Evolutionary conservation across 108 stramenopile genomes (phyloP).

Genomic region (Aurantiochytrium sp.): DNA sequence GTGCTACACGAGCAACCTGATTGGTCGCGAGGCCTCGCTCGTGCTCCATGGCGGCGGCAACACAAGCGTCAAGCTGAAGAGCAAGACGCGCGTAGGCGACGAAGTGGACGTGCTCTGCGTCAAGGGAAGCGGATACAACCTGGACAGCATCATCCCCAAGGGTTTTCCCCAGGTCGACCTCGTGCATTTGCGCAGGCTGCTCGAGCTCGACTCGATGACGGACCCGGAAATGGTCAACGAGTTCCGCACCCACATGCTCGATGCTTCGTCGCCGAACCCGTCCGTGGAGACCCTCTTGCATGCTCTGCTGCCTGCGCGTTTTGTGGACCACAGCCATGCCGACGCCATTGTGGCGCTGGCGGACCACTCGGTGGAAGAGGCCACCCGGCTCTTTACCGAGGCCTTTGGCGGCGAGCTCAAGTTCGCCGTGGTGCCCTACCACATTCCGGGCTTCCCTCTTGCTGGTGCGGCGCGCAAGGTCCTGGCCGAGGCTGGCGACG

Average conservation of each 20-base stretch:
- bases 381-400: not conserved
- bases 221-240: constrained; percentile 21
- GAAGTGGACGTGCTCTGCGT: constrained; percentile 10
- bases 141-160: constrained; percentile 13
- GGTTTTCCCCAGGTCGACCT: constrained; percentile 12
- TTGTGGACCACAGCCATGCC: constrained; percentile 22
- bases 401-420: not conserved
- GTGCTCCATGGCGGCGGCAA: constrained; percentile 20
- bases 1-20: constrained; percentile 2
- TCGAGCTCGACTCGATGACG: not conserved
- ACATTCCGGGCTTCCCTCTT: constrained; percentile 2
- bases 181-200: not conserved
- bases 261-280: not conserved
- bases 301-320: not conserved
- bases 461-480: not conserved
- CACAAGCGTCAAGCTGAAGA: not conserved
- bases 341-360: constrained; percentile 15
- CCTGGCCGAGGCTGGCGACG: not conserved
- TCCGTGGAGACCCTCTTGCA: constrained; percentile 18
- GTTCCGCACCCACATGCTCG: constrained; percentile 16
- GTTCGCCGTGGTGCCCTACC: constrained; percentile 15
- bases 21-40: not conserved
- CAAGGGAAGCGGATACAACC: constrained; percentile 14
- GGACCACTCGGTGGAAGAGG: not conserved
- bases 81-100: not conserved